phyloP scores from a whole-genome alignment of 2,329 filamentous ascomycete genomes.

The Aspergillus glaucus region DNA sequence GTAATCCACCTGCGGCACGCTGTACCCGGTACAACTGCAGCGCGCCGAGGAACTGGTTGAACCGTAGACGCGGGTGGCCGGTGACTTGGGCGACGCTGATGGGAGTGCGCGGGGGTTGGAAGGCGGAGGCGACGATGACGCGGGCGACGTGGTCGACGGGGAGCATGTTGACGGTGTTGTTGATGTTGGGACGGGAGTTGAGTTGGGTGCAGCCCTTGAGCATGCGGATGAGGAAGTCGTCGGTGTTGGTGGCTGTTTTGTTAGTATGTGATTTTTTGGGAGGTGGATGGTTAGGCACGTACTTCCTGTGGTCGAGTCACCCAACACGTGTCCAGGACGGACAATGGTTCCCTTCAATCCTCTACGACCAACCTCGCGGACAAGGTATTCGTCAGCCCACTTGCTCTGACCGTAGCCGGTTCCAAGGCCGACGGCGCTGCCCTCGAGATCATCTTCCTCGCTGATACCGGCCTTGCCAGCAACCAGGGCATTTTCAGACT shows the following conservation, averaged over 20 bases:
- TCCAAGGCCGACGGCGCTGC: constrained; percentile 67
- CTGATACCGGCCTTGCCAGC: constrained; percentile 59
- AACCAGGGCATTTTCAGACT: constrained; percentile 58
- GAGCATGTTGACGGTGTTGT: constrained; percentile 83
- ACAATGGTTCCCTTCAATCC: constrained; percentile 71
- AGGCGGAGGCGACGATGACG: constrained; percentile 68
- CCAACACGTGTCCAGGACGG: constrained; percentile 78
- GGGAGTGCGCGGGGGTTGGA: constrained; percentile 54
- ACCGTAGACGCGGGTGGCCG: constrained; percentile 67
- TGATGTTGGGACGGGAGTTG: constrained; percentile 63
- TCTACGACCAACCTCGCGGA: constrained; percentile 69
- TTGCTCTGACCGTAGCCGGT: constrained; percentile 91
- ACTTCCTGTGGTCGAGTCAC: constrained; percentile 60
- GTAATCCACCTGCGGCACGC: constrained; percentile 61
- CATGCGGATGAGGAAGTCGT: constrained; percentile 86
- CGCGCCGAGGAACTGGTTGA: constrained; percentile 69
- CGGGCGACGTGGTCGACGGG: constrained; percentile 77
- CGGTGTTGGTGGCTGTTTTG: constrained; percentile 55
- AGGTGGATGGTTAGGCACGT: constrained; percentile 49
- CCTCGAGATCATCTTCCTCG: constrained; percentile 72
- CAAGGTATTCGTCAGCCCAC: constrained; percentile 69
- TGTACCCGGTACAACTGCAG: constrained; percentile 68
- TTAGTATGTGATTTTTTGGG: background rate
- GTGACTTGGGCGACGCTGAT: constrained; percentile 70
- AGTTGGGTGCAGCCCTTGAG: constrained; percentile 84